Base-by-base conservation (phyloP, 1,284 basidiomycete genomes). In the Rhodotorula sp. region DNA sequence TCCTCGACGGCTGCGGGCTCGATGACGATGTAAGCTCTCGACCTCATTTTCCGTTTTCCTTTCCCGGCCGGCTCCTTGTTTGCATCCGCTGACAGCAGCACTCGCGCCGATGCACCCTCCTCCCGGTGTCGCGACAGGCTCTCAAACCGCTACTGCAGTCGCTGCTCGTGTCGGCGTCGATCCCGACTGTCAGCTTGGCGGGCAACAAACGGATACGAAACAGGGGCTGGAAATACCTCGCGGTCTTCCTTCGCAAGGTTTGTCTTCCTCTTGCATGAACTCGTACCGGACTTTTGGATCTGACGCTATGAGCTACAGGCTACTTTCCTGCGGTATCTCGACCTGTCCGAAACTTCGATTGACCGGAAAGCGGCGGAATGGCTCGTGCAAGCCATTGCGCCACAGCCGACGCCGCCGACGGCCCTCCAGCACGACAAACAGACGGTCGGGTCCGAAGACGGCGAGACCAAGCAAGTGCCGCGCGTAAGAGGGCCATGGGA, bases 61-160 rank as follows among this genome's bases (percentile, higher is more conserved):
- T 14, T 3, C 23, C n/a, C n/a, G n/a, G n/a, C 20, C 12, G 14
- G 15, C 52, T 29, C 10, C 15, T 29, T 29, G n/a, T 5, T 26
- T 29, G 49, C 21, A 29, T 10, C 16, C 26, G 39, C 12, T 14
- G 39, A 14, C 12, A 43, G 39, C 39, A 56, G 54, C 54, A 26
- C 29, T 10, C 14, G 6, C 29, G 54, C n/a, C 18, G 26, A 56
- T 56, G 26, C 29, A n/a, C n/a, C 20, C 23, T 7, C n/a, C 39
- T 43, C 39, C 12, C 39, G 39, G 39, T 43, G 12, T 43, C 39
- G 39, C 39, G 7, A 46, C 76, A 93, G 89, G 88, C 87, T 58
- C 81, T 98, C 67, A 97, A 97, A 83, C 91, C 92, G 0, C 88
- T 98, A 26, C 84, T 98, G 0, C 95, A 97, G 80, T 88, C 93